phyloP scores from a whole-genome alignment of 768 basidiomycete species.

The Phallus indusiatus region DNA sequence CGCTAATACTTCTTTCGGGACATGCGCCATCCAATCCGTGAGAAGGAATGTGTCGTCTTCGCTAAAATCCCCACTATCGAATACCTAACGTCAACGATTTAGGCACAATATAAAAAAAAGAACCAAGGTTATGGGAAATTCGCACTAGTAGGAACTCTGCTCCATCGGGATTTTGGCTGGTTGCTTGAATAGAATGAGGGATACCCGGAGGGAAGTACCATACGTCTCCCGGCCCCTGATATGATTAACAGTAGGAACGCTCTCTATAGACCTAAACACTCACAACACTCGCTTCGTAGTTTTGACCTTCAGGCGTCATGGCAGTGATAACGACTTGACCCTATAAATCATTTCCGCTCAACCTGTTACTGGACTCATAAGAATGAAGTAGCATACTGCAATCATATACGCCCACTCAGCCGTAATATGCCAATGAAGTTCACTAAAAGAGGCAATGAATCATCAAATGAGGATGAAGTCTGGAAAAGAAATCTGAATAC shows the following conservation, averaged over 20 bases:
- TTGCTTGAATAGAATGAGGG: slow-evolving; percentile 48
- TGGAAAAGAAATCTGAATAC: not conserved
- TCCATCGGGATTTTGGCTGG: slow-evolving; percentile 31
- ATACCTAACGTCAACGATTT: slow-evolving; percentile 31
- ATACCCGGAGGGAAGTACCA: slow-evolving; percentile 52
- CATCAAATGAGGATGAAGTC: not conserved
- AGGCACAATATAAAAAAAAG: not conserved
- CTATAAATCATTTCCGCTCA: slow-evolving; percentile 17
- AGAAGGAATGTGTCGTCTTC: slow-evolving; percentile 48
- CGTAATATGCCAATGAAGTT: slow-evolving; percentile 47
- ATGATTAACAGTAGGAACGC: not conserved
- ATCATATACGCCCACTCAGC: slow-evolving; percentile 27
- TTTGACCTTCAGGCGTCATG: slow-evolving; percentile 38
- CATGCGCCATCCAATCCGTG: slow-evolving; percentile 47
- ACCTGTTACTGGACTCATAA: not conserved
- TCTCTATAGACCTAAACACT: not conserved
- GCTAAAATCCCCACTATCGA: slow-evolving; percentile 41
- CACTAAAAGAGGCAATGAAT: slow-evolving; percentile 11
- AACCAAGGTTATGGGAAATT: not conserved
- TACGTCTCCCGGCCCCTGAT: slow-evolving; percentile 36
- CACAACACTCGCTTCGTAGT: slow-evolving; percentile 42
- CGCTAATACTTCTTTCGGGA: slow-evolving; percentile 45
- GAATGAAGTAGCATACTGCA: not conserved
- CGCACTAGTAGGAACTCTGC: slow-evolving; percentile 42
- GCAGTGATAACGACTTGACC: slow-evolving; percentile 40